Evolutionary conservation across 805 yeast species (phyloP).

Genomic region (Yarrowia sp.): DNA sequence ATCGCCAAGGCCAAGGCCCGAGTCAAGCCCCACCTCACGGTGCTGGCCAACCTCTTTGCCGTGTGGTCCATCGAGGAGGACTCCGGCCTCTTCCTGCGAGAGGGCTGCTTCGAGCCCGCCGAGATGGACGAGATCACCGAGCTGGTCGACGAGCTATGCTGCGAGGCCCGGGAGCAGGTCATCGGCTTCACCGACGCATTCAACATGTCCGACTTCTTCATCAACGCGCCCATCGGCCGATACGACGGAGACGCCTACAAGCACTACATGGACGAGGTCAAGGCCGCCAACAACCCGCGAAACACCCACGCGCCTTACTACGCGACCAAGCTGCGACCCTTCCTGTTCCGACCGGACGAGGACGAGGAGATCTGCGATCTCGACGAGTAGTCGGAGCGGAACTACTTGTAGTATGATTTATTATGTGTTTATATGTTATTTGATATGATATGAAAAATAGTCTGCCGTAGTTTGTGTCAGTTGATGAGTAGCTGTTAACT

Average conservation of each 20-base stretch:
- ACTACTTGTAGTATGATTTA: neutral
- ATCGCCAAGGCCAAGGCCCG: constrained; percentile 40
- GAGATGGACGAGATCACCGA: constrained; percentile 46
- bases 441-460: too few species aligned
- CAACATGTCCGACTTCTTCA: constrained; percentile 72
- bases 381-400: neutral
- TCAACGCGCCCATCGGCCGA: constrained; percentile 79
- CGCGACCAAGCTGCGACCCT: constrained; percentile 39
- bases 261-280: constrained; percentile 64
- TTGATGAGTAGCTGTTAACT: too few species aligned
- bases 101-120: constrained; percentile 52
- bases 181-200: constrained; percentile 82
- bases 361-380: constrained; percentile 29
- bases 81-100: constrained; percentile 71
- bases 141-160: constrained; percentile 48
- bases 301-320: constrained; percentile 57
- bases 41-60: constrained; percentile 62
- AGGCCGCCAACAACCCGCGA: constrained; percentile 49
- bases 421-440: neutral
- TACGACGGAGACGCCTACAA: constrained; percentile 81
- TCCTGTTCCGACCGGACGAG: constrained; percentile 33
- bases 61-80: constrained; percentile 65
- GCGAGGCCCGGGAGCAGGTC: constrained; percentile 60
- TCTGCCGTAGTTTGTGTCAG: too few species aligned
- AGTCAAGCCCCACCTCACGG: constrained; percentile 50